Conservation (phyloP, 176 grass and related monocot genomes). For the Urochloa ruziziensis region DNA sequence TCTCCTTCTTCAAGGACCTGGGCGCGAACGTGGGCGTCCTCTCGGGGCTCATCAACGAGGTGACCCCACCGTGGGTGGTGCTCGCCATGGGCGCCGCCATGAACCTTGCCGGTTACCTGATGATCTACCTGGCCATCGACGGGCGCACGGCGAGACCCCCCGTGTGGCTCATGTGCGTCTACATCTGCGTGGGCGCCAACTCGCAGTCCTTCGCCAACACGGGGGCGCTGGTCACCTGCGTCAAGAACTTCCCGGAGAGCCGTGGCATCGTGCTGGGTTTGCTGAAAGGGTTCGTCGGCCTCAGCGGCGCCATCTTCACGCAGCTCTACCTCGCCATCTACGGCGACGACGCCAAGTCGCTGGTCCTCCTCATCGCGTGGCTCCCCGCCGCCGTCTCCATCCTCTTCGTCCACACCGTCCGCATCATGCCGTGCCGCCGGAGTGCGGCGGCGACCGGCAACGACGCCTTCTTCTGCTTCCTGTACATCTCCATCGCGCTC, state of each 20-base stretch:
- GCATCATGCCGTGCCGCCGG: conserved; percentile 41
- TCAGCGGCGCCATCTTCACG: conserved; percentile 89
- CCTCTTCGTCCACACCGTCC: conserved; percentile 69
- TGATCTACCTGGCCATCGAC: conserved; percentile 80
- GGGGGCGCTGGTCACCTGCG: conserved; percentile 69
- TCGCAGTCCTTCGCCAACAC: conserved; percentile 80
- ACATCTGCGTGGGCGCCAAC: conserved; percentile 74
- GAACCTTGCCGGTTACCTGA: conserved; percentile 74
- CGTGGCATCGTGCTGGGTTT: conserved; percentile 70
- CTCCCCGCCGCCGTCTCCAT: conserved; percentile 69
- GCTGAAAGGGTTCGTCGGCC: conserved; percentile 75
- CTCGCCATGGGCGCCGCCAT: conserved; percentile 58
- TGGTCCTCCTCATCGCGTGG: conserved; percentile 75
- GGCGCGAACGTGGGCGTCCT: conserved; percentile 58
- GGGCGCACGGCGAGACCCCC: conserved; percentile 40
- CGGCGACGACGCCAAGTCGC: conserved; percentile 73
- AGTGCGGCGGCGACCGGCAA: neutral
- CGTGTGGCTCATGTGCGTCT: conserved; percentile 73
- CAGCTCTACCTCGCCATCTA: conserved; percentile 78
- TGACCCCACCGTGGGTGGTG: conserved; percentile 71
- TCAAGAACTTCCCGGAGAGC: conserved; percentile 82
- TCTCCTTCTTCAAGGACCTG: conserved; percentile 64
- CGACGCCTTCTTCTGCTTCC: conserved; percentile 70
- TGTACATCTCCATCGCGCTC: conserved; percentile 73
- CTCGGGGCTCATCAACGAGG: conserved; percentile 83